Base-by-base conservation (phyloP, 1,139 yeast genomes). In the Saccharomycopsis hybrid region DNA sequence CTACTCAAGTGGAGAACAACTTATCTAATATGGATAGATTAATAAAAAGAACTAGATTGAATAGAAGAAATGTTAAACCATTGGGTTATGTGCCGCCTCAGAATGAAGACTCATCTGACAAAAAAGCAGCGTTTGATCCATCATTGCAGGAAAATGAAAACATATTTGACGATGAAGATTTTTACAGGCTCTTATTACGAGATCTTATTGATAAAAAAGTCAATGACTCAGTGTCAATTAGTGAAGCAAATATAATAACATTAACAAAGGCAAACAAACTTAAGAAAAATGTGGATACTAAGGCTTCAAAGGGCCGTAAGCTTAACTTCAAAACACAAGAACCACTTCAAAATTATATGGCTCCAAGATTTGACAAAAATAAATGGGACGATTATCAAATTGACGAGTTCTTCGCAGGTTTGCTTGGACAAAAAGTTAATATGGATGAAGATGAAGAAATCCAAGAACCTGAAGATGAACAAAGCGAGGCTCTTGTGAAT, bases 291-390 rank as follows among this genome's bases (percentile, higher is more conserved):
- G 80, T 86, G 36, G 98, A 92, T 58, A 86, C 95, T 37, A 86
- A 84, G 70, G 97, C 97, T 0, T 88, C 97, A 27, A 94, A 94
- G 71, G 98, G 97, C 27, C 76, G 98, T 57, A 89, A 88, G 65
- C 71, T 94, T 56, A 78, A 87, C 52, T 92, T 78, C 64, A 84
- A 86, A 37, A 80, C 88, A 24, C 97, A 92, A 65, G 97, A 92
- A 55, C 85, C 84, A 56, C 74, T 94, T 48, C 87, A 89, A 51
- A 90, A 92, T 63, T 92, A 83, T 64, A 96, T 87, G 63, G 85
- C 95, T 1, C 96, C 97, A 32, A 74, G 74, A 39, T 67, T 72
- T 18, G 72, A 74, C 58, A 59, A 59, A 13, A 25, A 37, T 11
- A 72, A 72, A 53, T 90, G 97, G 97, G 78, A 77, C 50, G 96